Base-by-base conservation (phyloP, 2,329 filamentous ascomycete genomes). In the Aspergillus latus region DNA sequence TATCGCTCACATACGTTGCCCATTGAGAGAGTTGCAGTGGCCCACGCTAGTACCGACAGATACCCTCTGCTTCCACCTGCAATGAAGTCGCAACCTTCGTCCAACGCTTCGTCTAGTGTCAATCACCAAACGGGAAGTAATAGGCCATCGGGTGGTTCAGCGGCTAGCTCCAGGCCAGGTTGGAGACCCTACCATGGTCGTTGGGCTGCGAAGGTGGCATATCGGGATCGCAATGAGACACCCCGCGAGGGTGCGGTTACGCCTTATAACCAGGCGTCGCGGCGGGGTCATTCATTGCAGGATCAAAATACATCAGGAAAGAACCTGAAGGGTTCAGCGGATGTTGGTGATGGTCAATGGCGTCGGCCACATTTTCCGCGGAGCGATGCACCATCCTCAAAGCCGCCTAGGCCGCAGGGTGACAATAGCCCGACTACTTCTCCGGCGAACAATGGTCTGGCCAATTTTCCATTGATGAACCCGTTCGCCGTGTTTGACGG, bases 141-240 rank as follows among this genome's bases (percentile, higher is more conserved):
- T 15, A 39, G 46, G 9, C 39, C 42, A 11, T 49, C 40, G 26
- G 36, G 39, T 13, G 52, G 29, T 42, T 13, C 32, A 30, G 26
- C 39, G 39, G 30, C 49, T 21, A 45, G 56, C 36, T 29, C 39
- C 1, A 60, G 34, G 13, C 36, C 50, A 11, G 54, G 54, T 39
- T 66, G 64, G 64, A 59, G 62, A 32, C 63, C 64, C 2, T 62
- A 62, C 44, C 51, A 46, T 34, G 59, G 54, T 46, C 63, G 64
- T 30, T 64, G 63, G 63, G 57, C 54, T 30, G 45, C 56, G 6
- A 64, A 61, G 16, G 45, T 49, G n/a, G 42, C 52, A 8, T 39
- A 49, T 42, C 44, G 48, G 10, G 45, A 52, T 9, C 28, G 49
- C 45, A 36, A 37, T 21, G 45, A 48, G 16, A 11, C 51, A 3